Evolutionary conservation across 805 yeast species (phyloP), one percentile per base, ranked within the genome.

Genomic region (Wickerhamiella siamensis): DNA sequence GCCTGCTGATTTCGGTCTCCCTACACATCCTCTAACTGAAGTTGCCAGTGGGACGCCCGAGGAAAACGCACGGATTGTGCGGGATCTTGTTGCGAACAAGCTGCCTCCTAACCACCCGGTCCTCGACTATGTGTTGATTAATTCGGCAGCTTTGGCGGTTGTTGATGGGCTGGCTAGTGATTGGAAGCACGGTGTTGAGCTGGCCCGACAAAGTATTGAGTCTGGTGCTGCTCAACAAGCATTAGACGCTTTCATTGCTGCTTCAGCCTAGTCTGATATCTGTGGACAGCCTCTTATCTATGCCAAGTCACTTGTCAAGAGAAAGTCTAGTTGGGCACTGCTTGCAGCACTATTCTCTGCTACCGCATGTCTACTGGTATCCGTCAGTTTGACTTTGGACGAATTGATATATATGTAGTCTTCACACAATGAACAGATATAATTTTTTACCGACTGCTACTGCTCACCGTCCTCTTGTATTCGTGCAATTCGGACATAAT

Each of bases 31-130:
- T 1, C 65, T 91, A 32, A 63, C 61, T 3, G 62, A 66, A 3
- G 96, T 91, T 16, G 70, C 71, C 35, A 80, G 94, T 1, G 91
- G 94, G 4, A 83, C 95, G 0, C 94, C 98, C 0, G 67, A 65
- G 27, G 84, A 83, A 54, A 91, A 91, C 58, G 95, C 98, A 0
- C 62, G 52, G 2, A 49, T 69, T 1, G 69, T 86, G 39, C 71
- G 72, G 45, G 54, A 64, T 36, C 63, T 66, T 4, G 68, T 72
- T 20, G 65, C 75, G 44, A 60, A 64, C 33, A 58, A 69, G 47
- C 57, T 61, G 21, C 61, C 59, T 2, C 56, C 56, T 26, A 49
- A 66, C 40, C 54, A 66, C 40, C 83, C 97, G 3, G 62, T 87
- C 14, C 75, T 78, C 40, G 95, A 91, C 61, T 91, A 87, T 62